A percentile compares a stretch with the other conserved stretches of the same genome.
phyloP scores from a whole-genome alignment of 2,329 filamentous ascomycete genomes.

The Alternaria sp. region DNA sequence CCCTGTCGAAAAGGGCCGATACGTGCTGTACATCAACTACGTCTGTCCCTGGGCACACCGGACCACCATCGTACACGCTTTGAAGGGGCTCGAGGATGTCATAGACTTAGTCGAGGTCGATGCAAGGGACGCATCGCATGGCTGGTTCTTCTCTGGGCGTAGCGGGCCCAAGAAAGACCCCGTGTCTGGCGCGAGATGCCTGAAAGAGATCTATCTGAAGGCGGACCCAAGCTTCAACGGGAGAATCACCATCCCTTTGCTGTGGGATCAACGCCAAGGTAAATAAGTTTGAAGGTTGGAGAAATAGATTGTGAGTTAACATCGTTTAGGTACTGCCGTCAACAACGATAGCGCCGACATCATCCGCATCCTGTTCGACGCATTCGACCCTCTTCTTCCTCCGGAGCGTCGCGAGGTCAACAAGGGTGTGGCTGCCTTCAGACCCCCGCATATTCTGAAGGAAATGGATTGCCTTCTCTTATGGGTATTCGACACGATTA shows the following conservation, averaged over 20 bases:
- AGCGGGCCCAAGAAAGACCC: conserved; percentile 38
- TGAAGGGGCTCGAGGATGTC: conserved; percentile 60
- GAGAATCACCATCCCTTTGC: conserved; percentile 81
- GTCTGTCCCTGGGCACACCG: conserved; percentile 70
- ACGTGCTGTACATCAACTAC: conserved; percentile 66
- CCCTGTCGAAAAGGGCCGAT: conserved; percentile 65
- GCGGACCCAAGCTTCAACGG: conserved; percentile 59
- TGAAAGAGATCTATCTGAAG: conserved; percentile 74
- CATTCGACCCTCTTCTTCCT: conserved; percentile 42
- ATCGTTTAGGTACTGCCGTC: conserved; percentile 35
- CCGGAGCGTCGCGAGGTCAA: conserved; percentile 62
- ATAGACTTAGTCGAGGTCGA: conserved; percentile 57
- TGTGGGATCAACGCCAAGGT: conserved; percentile 70
- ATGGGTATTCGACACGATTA: conserved; percentile 75
- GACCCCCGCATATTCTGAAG: conserved; percentile 67
- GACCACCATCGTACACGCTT: conserved; percentile 53
- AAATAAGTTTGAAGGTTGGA: not conserved
- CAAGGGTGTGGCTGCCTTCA: conserved; percentile 65
- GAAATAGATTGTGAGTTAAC: conserved; percentile 9
- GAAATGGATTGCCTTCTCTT: conserved; percentile 78
- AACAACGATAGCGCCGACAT: conserved; percentile 48
- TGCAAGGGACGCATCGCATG: conserved; percentile 32
- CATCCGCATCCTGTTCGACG: conserved; percentile 39
- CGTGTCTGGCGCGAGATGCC: conserved; percentile 37
- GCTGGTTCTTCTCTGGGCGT: conserved; percentile 42